Base-by-base conservation (phyloP, 495 filamentous ascomycete genomes). In the Pseudevernia furfuracea region DNA sequence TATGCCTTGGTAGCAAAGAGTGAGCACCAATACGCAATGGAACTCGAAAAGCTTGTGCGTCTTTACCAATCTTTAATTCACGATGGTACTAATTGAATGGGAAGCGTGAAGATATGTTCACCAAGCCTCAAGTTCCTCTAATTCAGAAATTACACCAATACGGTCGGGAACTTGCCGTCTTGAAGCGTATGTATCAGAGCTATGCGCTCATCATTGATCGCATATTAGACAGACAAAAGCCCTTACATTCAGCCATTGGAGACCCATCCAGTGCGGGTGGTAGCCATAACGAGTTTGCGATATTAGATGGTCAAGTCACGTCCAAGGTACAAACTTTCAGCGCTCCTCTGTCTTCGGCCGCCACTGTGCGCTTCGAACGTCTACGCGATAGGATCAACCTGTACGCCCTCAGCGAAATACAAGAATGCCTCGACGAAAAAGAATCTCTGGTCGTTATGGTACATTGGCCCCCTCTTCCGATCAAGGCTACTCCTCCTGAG, bases 381-480 rank as follows among this genome's bases (percentile, higher is more conserved):
- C 76, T 96, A 21, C 78, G 83, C 28, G 88, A 95, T 71, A 84
- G 87, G 1, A 87, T 94, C 64, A 83, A 87, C 62, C 78, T 91
- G 48, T 89, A 93, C 59, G 91, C 90, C 59, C 71, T 96, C 70
- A 89, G 85, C 62, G 88, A 92, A 70, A 89, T 93, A 49, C 83
- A 91, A 57, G 86, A 89, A 66, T 91, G 87, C 70, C 74, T 93
- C 39, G 82, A 80, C 39, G 91, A 93, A 73, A 93, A 92, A 70
- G 86, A 89, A 32, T 84, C 86, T 10, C 76, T 96, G 49, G 87
- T 90, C 23, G 85, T 85, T 59, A 81, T 92, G 74, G 83, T 86
- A 68, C 59, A 76, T 56, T 21, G 52, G 28, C 8, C 34, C 7
- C 17, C 25, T 38, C n/a, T 6, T 48, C n/a, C 23, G 28, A 59